Conservation (phyloP, 108 stramenopile genomes). For the Asterionellopsis glacialis region DNA sequence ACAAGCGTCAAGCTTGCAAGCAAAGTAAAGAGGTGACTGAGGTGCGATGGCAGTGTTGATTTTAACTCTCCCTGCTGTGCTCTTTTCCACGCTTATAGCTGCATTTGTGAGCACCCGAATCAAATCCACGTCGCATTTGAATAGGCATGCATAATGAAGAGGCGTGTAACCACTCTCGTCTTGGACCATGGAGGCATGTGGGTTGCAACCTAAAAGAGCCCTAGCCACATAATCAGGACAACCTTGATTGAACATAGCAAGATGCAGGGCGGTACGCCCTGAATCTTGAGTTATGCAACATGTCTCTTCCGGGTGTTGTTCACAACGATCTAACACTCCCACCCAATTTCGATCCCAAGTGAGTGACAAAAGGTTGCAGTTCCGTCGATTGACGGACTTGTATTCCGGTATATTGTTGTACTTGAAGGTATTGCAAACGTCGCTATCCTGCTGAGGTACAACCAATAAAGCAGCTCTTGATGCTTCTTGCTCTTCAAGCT, state of each 20-base stretch:
- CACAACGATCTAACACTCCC: slow-evolving; percentile 8
- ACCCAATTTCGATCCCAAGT: slow-evolving; percentile 23
- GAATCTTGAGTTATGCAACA: slow-evolving; percentile 16
- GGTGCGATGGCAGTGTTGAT: slow-evolving; percentile 2
- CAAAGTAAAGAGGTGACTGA: slow-evolving; percentile 26
- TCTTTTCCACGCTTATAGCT: slow-evolving; percentile 24
- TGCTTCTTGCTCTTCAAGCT: too few relatives aligned
- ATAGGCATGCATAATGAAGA: slow-evolving; percentile 25
- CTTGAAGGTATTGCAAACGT: too few relatives aligned
- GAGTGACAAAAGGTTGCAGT: slow-evolving; percentile 12
- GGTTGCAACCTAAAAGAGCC: slow-evolving; percentile 22
- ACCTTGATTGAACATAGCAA: slow-evolving; percentile 20
- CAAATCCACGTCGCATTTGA: slow-evolving; percentile 3
- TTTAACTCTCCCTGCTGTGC: background rate
- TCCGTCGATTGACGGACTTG: slow-evolving; percentile 5
- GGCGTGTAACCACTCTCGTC: slow-evolving; percentile 28
- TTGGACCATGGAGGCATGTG: slow-evolving; percentile 20
- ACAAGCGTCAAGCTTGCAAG: slow-evolving; percentile 22
- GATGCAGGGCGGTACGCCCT: slow-evolving; percentile 23
- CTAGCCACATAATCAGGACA: slow-evolving; percentile 25
- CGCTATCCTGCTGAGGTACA: too few relatives aligned
- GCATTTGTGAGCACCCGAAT: slow-evolving; percentile 18
- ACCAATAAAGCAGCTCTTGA: too few relatives aligned
- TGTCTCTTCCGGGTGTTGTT: slow-evolving; percentile 16
- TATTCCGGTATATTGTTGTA: slow-evolving; percentile 12